Evolutionary conservation across 1,284 basidiomycete genomes (phyloP).

Genomic region (Ganoderma sinense): DNA sequence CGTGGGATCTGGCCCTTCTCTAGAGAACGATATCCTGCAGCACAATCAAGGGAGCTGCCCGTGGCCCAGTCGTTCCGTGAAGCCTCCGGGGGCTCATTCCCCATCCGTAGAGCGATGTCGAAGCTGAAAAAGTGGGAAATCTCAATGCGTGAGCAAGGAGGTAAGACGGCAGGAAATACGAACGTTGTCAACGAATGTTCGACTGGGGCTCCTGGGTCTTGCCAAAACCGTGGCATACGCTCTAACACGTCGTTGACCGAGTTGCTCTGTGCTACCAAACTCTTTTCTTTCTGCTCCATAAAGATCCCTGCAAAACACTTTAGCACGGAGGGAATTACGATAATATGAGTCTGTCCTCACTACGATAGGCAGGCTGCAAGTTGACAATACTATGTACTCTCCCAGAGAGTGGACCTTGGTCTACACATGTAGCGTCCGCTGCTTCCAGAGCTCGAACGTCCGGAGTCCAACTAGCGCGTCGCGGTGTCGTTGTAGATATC

Average conservation of each 20-base stretch:
- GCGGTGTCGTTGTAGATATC: conserved; percentile 6
- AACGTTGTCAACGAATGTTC: conserved; percentile 69
- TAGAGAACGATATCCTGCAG: conserved; percentile 59
- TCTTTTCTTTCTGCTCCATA: conserved; percentile 43
- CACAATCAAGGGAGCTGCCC: conserved; percentile 55
- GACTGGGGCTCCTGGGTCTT: conserved; percentile 50
- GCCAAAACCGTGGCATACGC: conserved; percentile 62
- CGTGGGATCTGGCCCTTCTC: conserved; percentile 53
- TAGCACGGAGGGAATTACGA: conserved; percentile 39
- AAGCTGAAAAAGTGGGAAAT: conserved; percentile 49
- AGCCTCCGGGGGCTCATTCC: conserved; percentile 50
- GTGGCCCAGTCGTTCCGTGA: conserved; percentile 65
- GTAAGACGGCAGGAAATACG: conserved; percentile 21
- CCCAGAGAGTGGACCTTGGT: conserved; percentile 53
- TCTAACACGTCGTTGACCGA: conserved; percentile 57
- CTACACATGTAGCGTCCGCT: conserved; percentile 36
- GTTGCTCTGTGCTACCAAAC: conserved; percentile 43
- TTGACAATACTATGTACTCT: conserved; percentile 55
- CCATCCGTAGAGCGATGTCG: conserved; percentile 64
- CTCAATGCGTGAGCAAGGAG: background rate
- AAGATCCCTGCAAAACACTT: conserved; percentile 39
- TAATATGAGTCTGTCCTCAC: conserved; percentile 45
- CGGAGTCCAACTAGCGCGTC: conserved; percentile 45
- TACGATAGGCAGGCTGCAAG: conserved; percentile 56
- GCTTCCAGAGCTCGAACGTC: conserved; percentile 49